phyloP scores from a whole-genome alignment of 129 eudicot species.

The Silybum marianum region DNA sequence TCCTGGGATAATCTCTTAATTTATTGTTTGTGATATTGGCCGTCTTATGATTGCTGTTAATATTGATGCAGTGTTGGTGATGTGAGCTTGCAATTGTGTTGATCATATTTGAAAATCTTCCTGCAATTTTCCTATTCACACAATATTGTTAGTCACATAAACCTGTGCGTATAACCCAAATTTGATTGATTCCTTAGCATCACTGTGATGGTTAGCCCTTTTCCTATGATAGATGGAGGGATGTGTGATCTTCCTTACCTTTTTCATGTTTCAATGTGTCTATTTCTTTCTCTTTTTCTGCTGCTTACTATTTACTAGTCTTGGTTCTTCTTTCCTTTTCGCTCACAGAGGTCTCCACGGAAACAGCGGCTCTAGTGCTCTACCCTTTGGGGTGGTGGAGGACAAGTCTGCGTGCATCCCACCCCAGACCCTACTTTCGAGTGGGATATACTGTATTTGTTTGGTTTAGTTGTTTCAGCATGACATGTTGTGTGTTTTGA shows the following conservation, averaged over 20 bases:
- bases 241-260: background rate
- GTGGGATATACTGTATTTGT: background rate
- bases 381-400: background rate
- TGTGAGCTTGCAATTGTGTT: background rate
- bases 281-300: background rate
- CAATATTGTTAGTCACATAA: constrained; percentile 1
- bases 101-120: background rate
- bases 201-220: background rate
- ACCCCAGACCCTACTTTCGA: background rate
- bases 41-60: background rate
- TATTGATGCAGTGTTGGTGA: constrained; percentile 6
- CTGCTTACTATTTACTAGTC: background rate
- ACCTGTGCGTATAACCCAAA: background rate
- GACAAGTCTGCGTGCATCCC: background rate
- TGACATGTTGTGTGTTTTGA: constrained; percentile 12
- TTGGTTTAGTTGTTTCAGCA: constrained; percentile 3
- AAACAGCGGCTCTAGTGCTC: background rate
- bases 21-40: background rate
- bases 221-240: background rate
- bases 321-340: background rate
- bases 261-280: background rate
- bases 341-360: background rate
- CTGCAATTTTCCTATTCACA: background rate
- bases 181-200: background rate
- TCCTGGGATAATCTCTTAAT: background rate